Evolutionary conservation across 1,284 basidiomycete genomes (phyloP).

Genomic region (Retiboletus fuscus): DNA sequence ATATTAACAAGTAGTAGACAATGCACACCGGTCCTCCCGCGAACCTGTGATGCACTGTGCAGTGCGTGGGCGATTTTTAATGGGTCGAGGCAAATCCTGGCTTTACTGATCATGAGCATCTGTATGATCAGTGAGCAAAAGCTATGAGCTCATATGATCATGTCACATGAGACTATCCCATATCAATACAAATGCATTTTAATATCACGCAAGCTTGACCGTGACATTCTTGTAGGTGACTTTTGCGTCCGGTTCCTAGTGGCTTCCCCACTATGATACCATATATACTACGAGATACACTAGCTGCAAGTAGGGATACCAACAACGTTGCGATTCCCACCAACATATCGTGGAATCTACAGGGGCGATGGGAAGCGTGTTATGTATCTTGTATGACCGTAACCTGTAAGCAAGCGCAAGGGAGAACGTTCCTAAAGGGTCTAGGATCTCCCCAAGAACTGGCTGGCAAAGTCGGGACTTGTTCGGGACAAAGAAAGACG

Average conservation of each 20-base stretch:
- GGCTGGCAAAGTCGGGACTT: not conserved
- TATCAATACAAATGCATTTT: not conserved
- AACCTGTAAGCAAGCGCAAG: not conserved
- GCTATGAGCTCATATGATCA: not conserved
- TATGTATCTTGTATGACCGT: not conserved
- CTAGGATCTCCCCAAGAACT: no score
- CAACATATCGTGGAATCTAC: not conserved
- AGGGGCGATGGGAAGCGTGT: not conserved
- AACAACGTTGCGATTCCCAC: no score
- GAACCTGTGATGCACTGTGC: not conserved
- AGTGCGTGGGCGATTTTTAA: not conserved
- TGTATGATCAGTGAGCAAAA: not conserved
- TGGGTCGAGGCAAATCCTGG: not conserved
- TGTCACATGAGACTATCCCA: not conserved
- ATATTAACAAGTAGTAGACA: not conserved
- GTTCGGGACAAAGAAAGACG: not conserved
- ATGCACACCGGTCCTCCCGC: constrained; percentile 3
- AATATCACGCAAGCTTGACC: not conserved
- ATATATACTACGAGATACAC: not conserved
- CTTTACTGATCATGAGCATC: not conserved
- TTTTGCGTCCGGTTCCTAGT: not conserved
- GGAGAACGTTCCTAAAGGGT: not conserved
- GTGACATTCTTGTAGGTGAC: not conserved
- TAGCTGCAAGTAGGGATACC: not conserved
- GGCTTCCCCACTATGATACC: no score